phyloP scores from a whole-genome alignment of 192 early-diverging fungal genomes.

The Coemansia sp. region DNA sequence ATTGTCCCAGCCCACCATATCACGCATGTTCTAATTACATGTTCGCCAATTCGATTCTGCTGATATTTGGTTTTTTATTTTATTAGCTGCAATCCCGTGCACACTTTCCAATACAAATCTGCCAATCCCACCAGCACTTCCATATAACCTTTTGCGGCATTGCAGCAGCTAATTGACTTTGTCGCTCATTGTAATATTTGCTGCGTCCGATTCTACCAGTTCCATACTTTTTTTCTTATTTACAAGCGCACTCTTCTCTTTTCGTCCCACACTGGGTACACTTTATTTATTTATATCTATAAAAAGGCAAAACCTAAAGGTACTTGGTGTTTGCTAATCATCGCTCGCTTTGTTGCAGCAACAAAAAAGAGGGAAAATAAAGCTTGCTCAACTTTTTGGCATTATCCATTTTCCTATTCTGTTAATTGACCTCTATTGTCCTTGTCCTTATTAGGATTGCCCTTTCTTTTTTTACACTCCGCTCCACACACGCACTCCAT shows the following conservation, averaged over 20 bases:
- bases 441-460: conserved; percentile 7
- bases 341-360: background rate
- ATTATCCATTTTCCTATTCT: conserved; percentile 4
- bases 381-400: background rate
- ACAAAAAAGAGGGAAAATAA: background rate
- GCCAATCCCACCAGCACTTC: background rate
- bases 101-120: background rate
- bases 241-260: background rate
- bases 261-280: background rate
- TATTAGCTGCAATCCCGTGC: background rate
- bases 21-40: background rate
- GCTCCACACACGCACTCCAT: conserved; percentile 1
- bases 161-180: background rate
- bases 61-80: background rate
- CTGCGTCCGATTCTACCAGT: background rate
- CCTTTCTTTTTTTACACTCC: conserved; percentile 9
- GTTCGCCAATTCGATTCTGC: background rate
- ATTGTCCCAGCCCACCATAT: background rate
- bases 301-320: too few species aligned
- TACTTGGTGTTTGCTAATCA: too few species aligned
- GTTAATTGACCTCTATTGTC: conserved; percentile 1
- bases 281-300: background rate
- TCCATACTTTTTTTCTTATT: background rate
- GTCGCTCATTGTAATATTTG: background rate
- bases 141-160: background rate